Base-by-base conservation (phyloP, 345 rosid genomes). In the Linum usitatissimum region DNA sequence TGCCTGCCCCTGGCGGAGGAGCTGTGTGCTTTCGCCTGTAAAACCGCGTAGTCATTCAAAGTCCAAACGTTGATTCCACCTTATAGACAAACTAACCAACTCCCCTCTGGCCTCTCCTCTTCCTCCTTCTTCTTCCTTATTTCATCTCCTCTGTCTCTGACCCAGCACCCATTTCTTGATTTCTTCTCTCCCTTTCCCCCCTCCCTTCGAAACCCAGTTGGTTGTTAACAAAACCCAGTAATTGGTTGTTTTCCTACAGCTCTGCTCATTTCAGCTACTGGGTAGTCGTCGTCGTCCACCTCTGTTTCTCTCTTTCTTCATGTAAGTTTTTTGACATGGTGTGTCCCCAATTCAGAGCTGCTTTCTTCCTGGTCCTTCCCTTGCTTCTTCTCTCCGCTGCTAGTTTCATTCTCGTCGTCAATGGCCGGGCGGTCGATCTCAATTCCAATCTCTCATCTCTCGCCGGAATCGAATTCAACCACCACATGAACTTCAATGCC, bases 401-500 rank as follows among this genome's bases (percentile, higher is more conserved):
- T 18, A 75, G 66, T 68, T 76, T 75, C 1, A 31, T 70, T 18
- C 2, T 12, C 51, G 74, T 72, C 17, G 62, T 34, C 71, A 75
- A 79, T 68, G 79, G 61, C 53, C 49, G 23, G 51, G 34, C 66
- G 15, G 51, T 23, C 51, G 51, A 15, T 15, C 65, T 20, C 17
- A 70, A 61, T 45, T 61, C 67, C 42, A 86, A 82, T 66, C 63
- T 65, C 75, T 83, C 91, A 0, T 66, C 82, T 53, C 72, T 85
- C 18, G 66, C 93, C 15, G 90, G 90, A 55, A 78, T 87, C 61
- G 80, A 87, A 36, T 69, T 92, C 51, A 84, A 88, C 0, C 66
- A 68, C 5, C 91, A 83, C 64, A 79, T 80, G 88, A 76, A 68
- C 53, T 92, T 89, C 81, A 85, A 85, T 72, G 85, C 81, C 0